Evolutionary conservation across 106 monocot species (phyloP).

Genomic region (Amphibolis antarctica): DNA sequence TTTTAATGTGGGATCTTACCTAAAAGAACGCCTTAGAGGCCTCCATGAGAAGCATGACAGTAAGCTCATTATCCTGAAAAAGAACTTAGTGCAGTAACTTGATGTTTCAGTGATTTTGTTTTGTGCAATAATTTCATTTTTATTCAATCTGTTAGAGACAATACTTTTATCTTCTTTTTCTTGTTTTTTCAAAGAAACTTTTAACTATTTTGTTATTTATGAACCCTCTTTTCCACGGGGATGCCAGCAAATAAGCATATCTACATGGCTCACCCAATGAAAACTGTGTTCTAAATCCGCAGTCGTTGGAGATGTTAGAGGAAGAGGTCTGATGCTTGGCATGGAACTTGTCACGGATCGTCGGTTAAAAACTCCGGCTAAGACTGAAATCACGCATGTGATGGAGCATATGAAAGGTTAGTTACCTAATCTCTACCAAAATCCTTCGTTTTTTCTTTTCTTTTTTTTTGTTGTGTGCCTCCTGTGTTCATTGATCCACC

Average conservation of each 20-base stretch:
- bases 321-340: conserved; percentile 86
- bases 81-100: conserved; percentile 3
- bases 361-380: conserved; percentile 68
- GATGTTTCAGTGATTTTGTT: conserved; percentile 1
- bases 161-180: neutral
- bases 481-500: neutral
- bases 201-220: no score
- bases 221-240: no score
- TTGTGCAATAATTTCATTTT: no score
- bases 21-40: conserved; percentile 39
- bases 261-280: no score
- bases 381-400: conserved; percentile 50
- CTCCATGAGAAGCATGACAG: conserved; percentile 58
- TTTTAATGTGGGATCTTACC: conserved; percentile 46
- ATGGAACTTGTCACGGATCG: conserved; percentile 74
- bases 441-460: neutral
- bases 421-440: neutral
- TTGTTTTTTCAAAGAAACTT: neutral
- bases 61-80: conserved; percentile 22
- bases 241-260: no score
- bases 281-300: conserved; percentile 2
- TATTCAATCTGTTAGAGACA: no score
- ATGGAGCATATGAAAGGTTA: conserved; percentile 93
- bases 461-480: no score
- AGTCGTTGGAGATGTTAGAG: conserved; percentile 96